Conservation (phyloP, 108 stramenopile species). For the Mayamaea pseudoterrestris region DNA sequence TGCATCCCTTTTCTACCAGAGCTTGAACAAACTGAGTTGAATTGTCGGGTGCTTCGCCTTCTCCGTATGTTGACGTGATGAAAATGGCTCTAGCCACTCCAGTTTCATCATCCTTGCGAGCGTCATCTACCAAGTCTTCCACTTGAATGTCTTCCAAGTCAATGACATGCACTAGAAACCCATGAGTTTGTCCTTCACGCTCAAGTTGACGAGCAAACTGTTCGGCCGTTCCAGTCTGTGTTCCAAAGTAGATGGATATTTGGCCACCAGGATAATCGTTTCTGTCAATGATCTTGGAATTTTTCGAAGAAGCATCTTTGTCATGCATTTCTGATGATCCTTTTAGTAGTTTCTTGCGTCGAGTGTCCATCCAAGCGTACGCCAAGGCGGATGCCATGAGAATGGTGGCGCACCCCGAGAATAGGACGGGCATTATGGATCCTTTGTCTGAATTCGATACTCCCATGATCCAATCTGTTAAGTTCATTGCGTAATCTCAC, state of each 20-base stretch:
- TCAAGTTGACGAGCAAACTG: constrained; percentile 85
- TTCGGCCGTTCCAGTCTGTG: constrained; percentile 98
- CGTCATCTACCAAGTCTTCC: constrained; percentile 38
- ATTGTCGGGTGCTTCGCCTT: constrained; percentile 99
- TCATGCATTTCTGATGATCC: background rate
- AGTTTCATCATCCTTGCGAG: constrained; percentile 23
- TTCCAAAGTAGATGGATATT: constrained; percentile 85
- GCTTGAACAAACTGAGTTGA: constrained; percentile 22
- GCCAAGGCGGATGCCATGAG: constrained; percentile 13
- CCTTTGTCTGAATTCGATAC: no score
- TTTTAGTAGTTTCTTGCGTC: background rate
- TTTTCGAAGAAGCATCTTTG: background rate
- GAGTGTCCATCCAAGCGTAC: constrained; percentile 1
- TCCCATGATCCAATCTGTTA: no score
- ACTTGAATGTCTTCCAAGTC: constrained; percentile 86
- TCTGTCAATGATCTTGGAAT: background rate
- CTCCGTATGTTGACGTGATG: constrained; percentile 95
- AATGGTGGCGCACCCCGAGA: constrained; percentile 5
- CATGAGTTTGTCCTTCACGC: constrained; percentile 57
- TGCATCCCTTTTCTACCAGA: constrained; percentile 2
- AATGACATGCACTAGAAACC: constrained; percentile 65
- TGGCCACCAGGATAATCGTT: constrained; percentile 62
- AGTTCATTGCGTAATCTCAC: no score
- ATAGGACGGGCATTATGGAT: no score
- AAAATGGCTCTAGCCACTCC: constrained; percentile 55